phyloP scores from a whole-genome alignment of 1,139 yeast species.

The Taphrina communis region DNA sequence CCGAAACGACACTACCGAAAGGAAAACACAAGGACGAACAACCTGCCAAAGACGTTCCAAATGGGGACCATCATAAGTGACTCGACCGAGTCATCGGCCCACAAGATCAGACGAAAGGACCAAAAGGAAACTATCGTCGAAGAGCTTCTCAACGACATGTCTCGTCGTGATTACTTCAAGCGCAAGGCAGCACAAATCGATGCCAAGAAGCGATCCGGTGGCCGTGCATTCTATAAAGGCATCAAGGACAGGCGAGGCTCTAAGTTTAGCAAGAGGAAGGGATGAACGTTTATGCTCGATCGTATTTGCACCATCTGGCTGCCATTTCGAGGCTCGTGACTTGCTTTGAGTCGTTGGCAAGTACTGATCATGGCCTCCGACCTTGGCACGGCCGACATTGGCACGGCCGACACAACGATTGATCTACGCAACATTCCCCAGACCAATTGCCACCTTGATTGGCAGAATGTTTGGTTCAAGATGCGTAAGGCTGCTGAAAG shows the following conservation, averaged over 20 bases:
- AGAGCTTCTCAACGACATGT: conserved; percentile 76
- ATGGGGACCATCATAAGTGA: conserved; percentile 88
- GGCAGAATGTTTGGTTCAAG: too few species aligned
- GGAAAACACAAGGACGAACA: conserved; percentile 56
- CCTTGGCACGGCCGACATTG: too few species aligned
- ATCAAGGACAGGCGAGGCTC: conserved; percentile 67
- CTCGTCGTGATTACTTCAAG: conserved; percentile 76
- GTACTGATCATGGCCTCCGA: not conserved
- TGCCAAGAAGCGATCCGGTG: conserved; percentile 73
- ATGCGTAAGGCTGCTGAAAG: too few species aligned
- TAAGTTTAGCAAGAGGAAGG: conserved; percentile 28
- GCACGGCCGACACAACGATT: too few species aligned
- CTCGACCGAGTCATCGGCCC: conserved; percentile 74
- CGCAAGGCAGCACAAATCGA: conserved; percentile 84
- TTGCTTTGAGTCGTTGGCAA: not conserved
- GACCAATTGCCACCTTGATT: too few species aligned
- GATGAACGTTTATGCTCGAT: not conserved
- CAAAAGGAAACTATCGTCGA: conserved; percentile 80
- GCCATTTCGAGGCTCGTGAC: too few species aligned
- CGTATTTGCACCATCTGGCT: not conserved
- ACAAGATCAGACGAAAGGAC: conserved; percentile 71
- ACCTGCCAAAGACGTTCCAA: conserved; percentile 79
- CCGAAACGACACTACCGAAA: conserved; percentile 90
- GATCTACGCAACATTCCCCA: too few species aligned
- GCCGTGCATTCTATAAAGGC: conserved; percentile 70